Percentiles rank a stretch among this genome's conserved stretches.
Evolutionary conservation across 345 rosid species (phyloP).

Genomic region (Euphorbia tirucalli): DNA sequence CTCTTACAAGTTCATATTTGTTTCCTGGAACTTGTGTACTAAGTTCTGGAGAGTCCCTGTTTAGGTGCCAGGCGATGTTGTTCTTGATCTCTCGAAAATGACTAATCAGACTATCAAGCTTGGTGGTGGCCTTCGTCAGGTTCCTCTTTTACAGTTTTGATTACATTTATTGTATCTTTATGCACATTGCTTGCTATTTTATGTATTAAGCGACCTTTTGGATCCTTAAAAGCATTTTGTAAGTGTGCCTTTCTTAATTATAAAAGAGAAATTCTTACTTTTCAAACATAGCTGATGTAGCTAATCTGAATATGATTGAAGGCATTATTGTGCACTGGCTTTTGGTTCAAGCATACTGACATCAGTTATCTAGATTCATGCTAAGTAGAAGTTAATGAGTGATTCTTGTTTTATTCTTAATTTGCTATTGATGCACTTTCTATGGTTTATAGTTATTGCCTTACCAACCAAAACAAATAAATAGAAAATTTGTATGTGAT

Average conservation of each 20-base stretch:
- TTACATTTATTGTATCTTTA: background rate
- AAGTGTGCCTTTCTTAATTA: background rate
- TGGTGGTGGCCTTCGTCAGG: constrained; percentile 92
- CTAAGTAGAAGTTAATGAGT: background rate
- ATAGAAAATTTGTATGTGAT: background rate
- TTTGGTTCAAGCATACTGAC: background rate
- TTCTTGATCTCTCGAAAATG: constrained; percentile 69
- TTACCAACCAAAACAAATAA: background rate
- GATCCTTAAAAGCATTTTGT: background rate
- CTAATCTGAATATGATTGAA: background rate
- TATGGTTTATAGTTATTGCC: background rate
- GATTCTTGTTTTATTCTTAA: background rate
- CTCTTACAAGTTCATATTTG: background rate
- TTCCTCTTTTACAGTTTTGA: constrained; percentile 18
- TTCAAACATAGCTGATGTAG: background rate
- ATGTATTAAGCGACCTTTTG: background rate
- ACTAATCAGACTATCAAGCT: constrained; percentile 76
- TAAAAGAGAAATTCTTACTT: background rate
- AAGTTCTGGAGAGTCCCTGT: background rate
- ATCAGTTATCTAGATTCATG: background rate
- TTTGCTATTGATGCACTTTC: background rate
- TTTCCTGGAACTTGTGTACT: background rate
- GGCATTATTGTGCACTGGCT: background rate
- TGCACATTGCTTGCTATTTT: background rate
- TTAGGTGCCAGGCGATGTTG: constrained; percentile 87